These are phyloP conservation scores for Sorghum bicolor DNA, from an alignment of 176 grass and related monocot species.

Conservation along the genomic window DNA sequence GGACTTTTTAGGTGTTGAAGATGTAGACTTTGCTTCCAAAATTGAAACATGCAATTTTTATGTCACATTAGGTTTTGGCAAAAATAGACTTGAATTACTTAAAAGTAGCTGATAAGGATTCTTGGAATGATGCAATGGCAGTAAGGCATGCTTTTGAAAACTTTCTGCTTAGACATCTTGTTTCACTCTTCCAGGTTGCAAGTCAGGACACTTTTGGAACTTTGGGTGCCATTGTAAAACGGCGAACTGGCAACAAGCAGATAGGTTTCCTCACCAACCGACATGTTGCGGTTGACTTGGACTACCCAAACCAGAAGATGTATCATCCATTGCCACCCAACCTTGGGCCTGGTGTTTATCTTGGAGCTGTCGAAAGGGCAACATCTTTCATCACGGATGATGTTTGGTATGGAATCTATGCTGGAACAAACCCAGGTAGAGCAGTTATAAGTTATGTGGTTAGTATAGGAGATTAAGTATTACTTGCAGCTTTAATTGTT, in stretches of 20 bases:
- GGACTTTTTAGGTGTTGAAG: neutral
- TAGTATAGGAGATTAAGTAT: slow-evolving; percentile 11
- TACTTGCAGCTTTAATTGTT: slow-evolving; percentile 1
- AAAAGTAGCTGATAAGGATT: neutral
- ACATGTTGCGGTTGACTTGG: slow-evolving; percentile 95
- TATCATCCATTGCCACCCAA: slow-evolving; percentile 96
- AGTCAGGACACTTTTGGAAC: slow-evolving; percentile 98
- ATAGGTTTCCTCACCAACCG: slow-evolving; percentile 95
- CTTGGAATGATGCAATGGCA: slow-evolving; percentile 7
- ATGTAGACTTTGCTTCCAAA: neutral
- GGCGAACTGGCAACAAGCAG: slow-evolving; percentile 85
- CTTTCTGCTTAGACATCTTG: slow-evolving; percentile 18
- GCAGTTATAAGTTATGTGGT: slow-evolving; percentile 34
- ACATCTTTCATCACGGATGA: slow-evolving; percentile 98
- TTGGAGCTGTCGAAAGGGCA: slow-evolving; percentile 95
- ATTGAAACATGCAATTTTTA: neutral
- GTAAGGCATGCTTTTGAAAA: neutral
- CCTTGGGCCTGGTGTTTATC: slow-evolving; percentile 97
- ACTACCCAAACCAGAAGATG: slow-evolving; percentile 99
- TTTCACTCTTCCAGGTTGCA: slow-evolving; percentile 60
- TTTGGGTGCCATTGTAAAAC: slow-evolving; percentile 90
- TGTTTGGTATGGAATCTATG: slow-evolving; percentile 98
- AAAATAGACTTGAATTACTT: slow-evolving; percentile 3
- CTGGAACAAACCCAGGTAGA: slow-evolving; percentile 98
- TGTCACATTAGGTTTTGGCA: neutral